Evolutionary conservation across 2,329 filamentous ascomycete genomes (phyloP), one percentile per base, ranked within the genome.

Genomic region (Claviceps sp.): DNA sequence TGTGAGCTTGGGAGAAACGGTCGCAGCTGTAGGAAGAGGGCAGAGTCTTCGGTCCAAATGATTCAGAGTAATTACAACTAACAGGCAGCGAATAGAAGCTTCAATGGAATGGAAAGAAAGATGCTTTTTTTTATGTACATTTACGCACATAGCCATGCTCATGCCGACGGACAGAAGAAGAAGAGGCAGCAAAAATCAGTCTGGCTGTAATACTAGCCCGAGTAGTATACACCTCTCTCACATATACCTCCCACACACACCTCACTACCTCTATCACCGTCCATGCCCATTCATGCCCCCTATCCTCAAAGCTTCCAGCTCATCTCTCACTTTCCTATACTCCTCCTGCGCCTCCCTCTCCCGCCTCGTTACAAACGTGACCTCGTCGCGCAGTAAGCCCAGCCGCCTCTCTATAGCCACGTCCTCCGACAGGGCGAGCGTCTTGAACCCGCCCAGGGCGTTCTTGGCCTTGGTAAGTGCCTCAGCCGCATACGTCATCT

Each of bases 271-370:
- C 59, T 68, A 66, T 38, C 38, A 45, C 11, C 63, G 73, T 54
- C 70, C 65, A 59, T 68, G 66, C 37, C 71, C 71, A 50, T 68
- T 68, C 46, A 62, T 56, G 36, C 56, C 58, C 13, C 57, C 60
- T 49, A 58, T 58, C 55, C 62, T 66, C 58, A 95, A 69, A 50
- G 68, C 71, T 47, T 83, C 79, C 58, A 96, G 66, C 72, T 97
- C 93, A 46, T 89, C 87, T 68, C 79, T 88, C 53, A 82, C 79
- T 56, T 71, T 72, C 59, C 86, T 78, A 64, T 93, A 98, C 60
- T 85, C 66, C 57, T 96, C 89, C 69, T 98, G 93, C 6, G 88
- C 89, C 69, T 96, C 88, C 53, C 90, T 77, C 71, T 97, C 91
- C 56, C 91, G 76, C 59, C 80, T 80, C 58, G 82, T 86, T 9